Evolutionary conservation across 352 stramenopile species (phyloP).

Genomic region (Phytophthora lateralis): DNA sequence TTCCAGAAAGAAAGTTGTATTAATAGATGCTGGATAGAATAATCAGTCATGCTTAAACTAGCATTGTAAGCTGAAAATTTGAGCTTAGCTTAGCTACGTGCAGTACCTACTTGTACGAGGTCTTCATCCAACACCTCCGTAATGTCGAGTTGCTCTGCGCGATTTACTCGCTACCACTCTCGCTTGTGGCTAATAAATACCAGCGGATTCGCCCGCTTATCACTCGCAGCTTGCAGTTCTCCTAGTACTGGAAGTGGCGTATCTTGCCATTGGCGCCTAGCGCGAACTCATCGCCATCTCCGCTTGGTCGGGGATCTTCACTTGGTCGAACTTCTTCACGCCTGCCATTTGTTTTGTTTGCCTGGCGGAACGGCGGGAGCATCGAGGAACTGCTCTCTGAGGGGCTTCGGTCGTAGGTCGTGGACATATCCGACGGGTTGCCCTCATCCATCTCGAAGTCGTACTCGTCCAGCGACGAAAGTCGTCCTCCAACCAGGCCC

Average conservation of each 20-base stretch:
- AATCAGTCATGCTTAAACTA: too few species aligned
- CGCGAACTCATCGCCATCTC: conserved; percentile 39
- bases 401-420: conserved; percentile 41
- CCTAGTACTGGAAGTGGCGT: conserved; percentile 30
- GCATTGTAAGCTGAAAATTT: background rate
- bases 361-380: conserved; percentile 58
- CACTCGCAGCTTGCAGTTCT: conserved; percentile 2
- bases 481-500: conserved; percentile 41
- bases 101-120: conserved; percentile 8
- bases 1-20: too few species aligned
- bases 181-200: conserved; percentile 39
- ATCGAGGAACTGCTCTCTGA: conserved; percentile 29
- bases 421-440: conserved; percentile 44
- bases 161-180: conserved; percentile 12
- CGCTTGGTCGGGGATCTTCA: conserved; percentile 40
- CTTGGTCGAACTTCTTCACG: conserved; percentile 49
- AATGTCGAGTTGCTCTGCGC: conserved; percentile 10
- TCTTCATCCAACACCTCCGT: conserved; percentile 10
- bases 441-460: conserved; percentile 43
- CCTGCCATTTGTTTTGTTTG: conserved; percentile 50
- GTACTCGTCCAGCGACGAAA: conserved; percentile 75
- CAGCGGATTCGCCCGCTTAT: conserved; percentile 19
- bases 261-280: conserved; percentile 34
- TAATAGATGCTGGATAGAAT: too few species aligned
- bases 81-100: background rate